Conservation (phyloP, 805 yeast genomes). For the Komagataella pseudopastoris region DNA sequence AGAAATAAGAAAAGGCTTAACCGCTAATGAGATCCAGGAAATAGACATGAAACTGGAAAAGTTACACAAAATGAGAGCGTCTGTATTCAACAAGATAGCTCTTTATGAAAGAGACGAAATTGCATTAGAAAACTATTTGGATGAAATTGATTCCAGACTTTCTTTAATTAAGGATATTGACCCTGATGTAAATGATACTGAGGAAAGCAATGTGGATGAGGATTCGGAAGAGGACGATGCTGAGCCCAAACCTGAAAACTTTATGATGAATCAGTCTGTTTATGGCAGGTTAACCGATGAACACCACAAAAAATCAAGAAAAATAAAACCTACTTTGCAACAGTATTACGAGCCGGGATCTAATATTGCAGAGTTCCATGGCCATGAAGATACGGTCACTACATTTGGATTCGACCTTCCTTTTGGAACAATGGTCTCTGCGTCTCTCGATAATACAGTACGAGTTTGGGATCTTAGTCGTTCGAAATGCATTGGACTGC, state of each 20-base stretch:
- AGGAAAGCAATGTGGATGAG: constrained; percentile 5
- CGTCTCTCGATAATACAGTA: constrained; percentile 65
- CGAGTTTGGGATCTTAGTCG: constrained; percentile 73
- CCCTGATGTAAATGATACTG: constrained; percentile 11
- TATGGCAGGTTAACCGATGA: constrained; percentile 26
- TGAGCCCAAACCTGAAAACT: constrained; percentile 2
- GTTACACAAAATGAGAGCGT: constrained; percentile 34
- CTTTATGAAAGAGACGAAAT: constrained; percentile 47
- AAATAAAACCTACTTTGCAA: constrained; percentile 49
- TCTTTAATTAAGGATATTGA: constrained; percentile 27
- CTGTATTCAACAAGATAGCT: constrained; percentile 46
- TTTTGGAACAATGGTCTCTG: constrained; percentile 64
- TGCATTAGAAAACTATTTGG: constrained; percentile 33
- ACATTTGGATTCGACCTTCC: constrained; percentile 61
- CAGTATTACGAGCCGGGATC: constrained; percentile 51
- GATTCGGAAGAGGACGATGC: constrained; percentile 1
- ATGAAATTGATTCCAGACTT: constrained; percentile 28
- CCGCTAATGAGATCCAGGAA: constrained; percentile 51
- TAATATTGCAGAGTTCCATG: constrained; percentile 31
- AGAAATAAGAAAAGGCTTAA: constrained; percentile 50
- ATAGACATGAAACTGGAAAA: constrained; percentile 43
- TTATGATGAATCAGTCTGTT: constrained; percentile 25
- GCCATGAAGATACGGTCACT: constrained; percentile 40
- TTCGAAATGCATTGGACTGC: constrained; percentile 31
- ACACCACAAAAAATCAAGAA: constrained; percentile 22